phyloP scores from a whole-genome alignment of 2,329 filamentous ascomycete genomes.

The Penicillium occitanis region DNA sequence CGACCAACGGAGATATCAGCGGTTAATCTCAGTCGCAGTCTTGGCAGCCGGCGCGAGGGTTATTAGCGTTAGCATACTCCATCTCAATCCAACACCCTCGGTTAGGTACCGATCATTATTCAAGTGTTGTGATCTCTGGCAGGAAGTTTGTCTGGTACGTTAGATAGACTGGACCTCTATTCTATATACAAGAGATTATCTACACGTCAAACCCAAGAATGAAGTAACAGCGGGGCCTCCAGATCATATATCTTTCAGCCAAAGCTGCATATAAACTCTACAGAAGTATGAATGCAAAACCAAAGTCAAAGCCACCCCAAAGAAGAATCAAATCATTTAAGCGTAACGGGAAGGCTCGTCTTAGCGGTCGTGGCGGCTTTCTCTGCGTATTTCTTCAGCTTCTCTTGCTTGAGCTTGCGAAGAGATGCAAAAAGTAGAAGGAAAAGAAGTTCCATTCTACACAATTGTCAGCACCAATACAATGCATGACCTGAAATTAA shows the following conservation, averaged over 20 bases:
- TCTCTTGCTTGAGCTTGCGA: conserved; percentile 66
- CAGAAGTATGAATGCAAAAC: conserved; percentile 20
- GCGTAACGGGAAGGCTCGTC: conserved; percentile 48
- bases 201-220: background rate
- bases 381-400: conserved; percentile 66
- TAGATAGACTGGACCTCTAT: conserved; percentile 2
- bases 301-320: conserved; percentile 17
- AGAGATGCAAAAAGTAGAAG: conserved; percentile 82
- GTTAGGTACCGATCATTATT: background rate
- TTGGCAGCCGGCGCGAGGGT: background rate
- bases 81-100: background rate
- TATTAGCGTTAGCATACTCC: background rate
- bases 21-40: background rate
- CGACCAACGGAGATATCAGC: background rate
- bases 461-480: background rate
- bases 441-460: conserved; percentile 82
- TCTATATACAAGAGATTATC: background rate
- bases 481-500: background rate
- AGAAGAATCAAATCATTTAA: conserved; percentile 42
- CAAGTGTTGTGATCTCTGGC: background rate
- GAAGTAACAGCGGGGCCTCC: background rate
- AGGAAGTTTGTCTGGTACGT: background rate
- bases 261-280: conserved; percentile 4
- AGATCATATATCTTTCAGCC: background rate
- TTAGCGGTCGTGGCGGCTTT: conserved; percentile 64